Evolutionary conservation across 192 early-diverging fungal species (phyloP), one percentile per base, ranked within the genome.

Genomic region (Dimargaris xerosporica): DNA sequence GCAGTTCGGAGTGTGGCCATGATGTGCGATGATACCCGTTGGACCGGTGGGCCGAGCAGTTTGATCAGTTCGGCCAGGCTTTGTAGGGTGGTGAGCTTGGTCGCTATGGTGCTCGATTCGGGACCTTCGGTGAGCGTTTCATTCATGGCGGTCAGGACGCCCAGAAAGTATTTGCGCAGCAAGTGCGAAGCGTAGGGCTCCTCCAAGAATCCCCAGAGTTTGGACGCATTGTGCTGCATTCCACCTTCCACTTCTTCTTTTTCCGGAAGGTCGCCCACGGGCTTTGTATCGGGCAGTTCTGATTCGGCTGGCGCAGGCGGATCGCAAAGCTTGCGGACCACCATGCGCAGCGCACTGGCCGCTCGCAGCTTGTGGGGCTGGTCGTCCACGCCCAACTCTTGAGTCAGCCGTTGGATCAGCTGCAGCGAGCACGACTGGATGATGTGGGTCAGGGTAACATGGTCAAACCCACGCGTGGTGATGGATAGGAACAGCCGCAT

Each of bases 161-260:
- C 58, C 17, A 60, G 39, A 34, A 60, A 60, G 26, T 60, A 60
- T n/a, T 60, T 60, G 5, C 42, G 19, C 41, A 60, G 58, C 43
- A 60, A 43, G 0, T 42, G 21, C n/a, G 5, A 10, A 2, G 58
- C 43, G 21, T 42, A 39, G n/a, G 58, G 41, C 39, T 19, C 39
- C 6, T 60, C 58, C 42, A 60, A 23, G 1, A 29, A 34, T n/a
- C 29, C 54, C 54, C 54, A 56, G 2, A 28, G 23, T 26, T 28
- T 52, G 50, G 23, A 21, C 50, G 50, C 21, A 2, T 30, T 56
- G 30, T 29, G 23, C 54, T 10, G 19, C 28, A 39, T 30, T 13
- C 19, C n/a, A 9, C 28, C 16, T 34, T 17, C 28, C 11, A 34
- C 29, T 5, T 31, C 54, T 29, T 29, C 54, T n/a, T 19, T 39